Evolutionary conservation across 768 basidiomycete species (phyloP).

Genomic region (Dentipellis sp.): DNA sequence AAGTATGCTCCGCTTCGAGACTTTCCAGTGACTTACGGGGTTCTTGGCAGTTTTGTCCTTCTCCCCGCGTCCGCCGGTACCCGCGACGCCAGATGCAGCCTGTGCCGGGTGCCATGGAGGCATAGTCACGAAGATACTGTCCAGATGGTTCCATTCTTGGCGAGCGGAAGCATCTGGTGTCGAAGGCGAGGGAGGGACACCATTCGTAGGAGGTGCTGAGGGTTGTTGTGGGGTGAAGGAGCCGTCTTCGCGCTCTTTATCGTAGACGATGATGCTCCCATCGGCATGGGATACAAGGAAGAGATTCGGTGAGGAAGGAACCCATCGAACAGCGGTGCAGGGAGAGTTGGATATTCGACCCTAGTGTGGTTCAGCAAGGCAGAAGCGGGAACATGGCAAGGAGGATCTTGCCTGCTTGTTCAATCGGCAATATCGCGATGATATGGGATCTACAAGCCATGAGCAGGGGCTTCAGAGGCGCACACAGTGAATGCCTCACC

Average conservation of each 20-base stretch:
- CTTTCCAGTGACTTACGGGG: constrained; percentile 85
- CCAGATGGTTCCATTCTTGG: constrained; percentile 67
- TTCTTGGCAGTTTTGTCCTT: constrained; percentile 73
- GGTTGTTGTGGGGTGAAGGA: constrained; percentile 59
- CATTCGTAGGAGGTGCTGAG: constrained; percentile 16
- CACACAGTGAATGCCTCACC: constrained; percentile 37
- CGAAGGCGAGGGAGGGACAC: constrained; percentile 9
- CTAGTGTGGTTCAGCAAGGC: constrained; percentile 22
- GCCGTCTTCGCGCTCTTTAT: constrained; percentile 87
- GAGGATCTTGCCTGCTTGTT: constrained; percentile 62
- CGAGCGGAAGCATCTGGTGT: constrained; percentile 20
- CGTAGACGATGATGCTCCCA: constrained; percentile 83
- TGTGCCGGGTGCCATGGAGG: constrained; percentile 80
- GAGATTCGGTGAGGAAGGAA: constrained; percentile 67
- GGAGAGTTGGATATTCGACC: constrained; percentile 74
- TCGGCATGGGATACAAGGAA: constrained; percentile 86
- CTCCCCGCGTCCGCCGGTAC: constrained; percentile 24
- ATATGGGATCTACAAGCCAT: constrained; percentile 54
- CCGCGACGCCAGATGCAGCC: constrained; percentile 25
- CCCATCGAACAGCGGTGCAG: constrained; percentile 88
- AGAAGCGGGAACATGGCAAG: neutral
- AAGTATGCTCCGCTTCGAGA: constrained; percentile 62
- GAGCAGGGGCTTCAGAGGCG: constrained; percentile 2
- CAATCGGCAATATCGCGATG: constrained; percentile 72
- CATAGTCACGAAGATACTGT: constrained; percentile 70